A percentile compares a stretch with the other conserved stretches of the same genome.
phyloP scores from a whole-genome alignment of 2,329 filamentous ascomycete species.

The Botrytis medusae region DNA sequence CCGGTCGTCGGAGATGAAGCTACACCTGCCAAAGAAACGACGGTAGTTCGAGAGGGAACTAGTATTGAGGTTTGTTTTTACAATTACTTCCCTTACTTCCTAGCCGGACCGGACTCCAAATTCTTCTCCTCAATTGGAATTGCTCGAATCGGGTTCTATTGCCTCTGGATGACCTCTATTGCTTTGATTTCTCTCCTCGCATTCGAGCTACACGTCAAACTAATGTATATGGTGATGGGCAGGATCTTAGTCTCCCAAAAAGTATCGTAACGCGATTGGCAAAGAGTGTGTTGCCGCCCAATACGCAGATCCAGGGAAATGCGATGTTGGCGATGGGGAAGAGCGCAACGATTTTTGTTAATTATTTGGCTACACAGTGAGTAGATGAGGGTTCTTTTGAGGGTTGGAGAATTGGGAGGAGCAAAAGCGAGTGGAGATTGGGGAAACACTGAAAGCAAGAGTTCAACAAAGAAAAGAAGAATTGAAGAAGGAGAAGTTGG shows the following conservation, averaged over 20 bases:
- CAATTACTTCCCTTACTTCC: background rate
- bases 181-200: background rate
- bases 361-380: constrained; percentile 73
- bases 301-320: constrained; percentile 82
- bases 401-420: background rate
- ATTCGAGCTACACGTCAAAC: background rate
- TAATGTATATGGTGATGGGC: background rate
- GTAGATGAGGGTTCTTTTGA: constrained; percentile 38
- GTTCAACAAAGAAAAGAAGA: background rate
- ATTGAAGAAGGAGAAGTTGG: background rate
- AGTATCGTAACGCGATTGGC: constrained; percentile 78
- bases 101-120: background rate
- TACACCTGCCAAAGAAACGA: constrained; percentile 34
- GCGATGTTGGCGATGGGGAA: constrained; percentile 77
- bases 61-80: constrained; percentile 51
- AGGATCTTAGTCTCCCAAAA: constrained; percentile 77
- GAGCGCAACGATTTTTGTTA: constrained; percentile 81
- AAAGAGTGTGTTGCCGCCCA: constrained; percentile 76
- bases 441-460: background rate
- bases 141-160: background rate
- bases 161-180: background rate
- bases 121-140: background rate
- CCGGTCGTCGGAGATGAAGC: constrained; percentile 46
- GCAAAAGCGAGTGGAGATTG: background rate
- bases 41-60: constrained; percentile 34